Conservation (phyloP, 2,329 filamentous ascomycete genomes). For the Rutstroemia sp. region DNA sequence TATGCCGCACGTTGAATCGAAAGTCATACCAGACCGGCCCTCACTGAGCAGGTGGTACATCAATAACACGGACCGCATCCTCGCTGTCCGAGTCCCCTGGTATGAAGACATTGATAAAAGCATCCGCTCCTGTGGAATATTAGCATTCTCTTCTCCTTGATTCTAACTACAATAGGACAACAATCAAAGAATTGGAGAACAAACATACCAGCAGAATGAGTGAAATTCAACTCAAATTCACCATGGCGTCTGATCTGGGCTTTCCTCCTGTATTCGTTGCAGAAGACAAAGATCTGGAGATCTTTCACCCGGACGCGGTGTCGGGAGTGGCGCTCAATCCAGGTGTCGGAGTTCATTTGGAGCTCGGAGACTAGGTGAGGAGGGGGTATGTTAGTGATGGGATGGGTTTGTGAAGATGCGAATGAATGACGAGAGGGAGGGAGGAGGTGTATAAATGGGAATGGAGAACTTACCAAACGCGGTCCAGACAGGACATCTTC, state of each 20-base stretch:
- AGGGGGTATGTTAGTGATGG: background rate
- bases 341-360: constrained; percentile 40
- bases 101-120: constrained; percentile 3
- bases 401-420: background rate
- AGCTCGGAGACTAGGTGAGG: constrained; percentile 39
- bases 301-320: constrained; percentile 45
- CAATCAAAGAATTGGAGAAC: background rate
- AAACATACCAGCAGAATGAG: constrained; percentile 21
- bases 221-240: constrained; percentile 28
- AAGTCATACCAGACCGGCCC: no score
- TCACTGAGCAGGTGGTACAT: background rate
- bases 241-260: constrained; percentile 39
- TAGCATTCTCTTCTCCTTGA: background rate
- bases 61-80: background rate
- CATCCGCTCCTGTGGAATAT: constrained; percentile 2
- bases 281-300: constrained; percentile 52
- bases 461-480: constrained; percentile 44
- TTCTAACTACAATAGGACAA: background rate
- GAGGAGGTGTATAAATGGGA: background rate
- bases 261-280: constrained; percentile 45
- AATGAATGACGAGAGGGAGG: background rate
- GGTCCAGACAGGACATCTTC: constrained; percentile 54
- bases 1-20: no score
- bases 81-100: background rate
- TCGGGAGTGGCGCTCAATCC: constrained; percentile 42